Conservation (phyloP, 345 rosid species). For the Eucalyptus urophylla region DNA sequence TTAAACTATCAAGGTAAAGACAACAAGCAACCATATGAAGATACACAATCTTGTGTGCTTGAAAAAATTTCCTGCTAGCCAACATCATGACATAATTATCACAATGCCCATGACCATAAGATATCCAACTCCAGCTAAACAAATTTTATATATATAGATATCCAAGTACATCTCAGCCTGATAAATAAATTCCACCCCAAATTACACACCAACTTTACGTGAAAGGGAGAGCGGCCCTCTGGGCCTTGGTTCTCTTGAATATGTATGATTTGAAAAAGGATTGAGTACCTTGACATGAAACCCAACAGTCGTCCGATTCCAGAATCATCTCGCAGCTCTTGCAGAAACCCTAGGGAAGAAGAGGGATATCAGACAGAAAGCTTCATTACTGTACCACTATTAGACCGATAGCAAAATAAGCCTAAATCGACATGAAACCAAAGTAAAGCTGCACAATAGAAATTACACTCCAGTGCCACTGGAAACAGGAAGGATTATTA, state of each 20-base stretch:
- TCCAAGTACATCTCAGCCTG: background rate
- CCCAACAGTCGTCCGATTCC: conserved; percentile 84
- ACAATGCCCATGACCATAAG: background rate
- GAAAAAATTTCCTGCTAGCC: background rate
- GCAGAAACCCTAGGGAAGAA: conserved; percentile 32
- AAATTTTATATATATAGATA: background rate
- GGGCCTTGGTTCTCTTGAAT: background rate
- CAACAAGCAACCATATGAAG: background rate
- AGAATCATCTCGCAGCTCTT: conserved; percentile 67
- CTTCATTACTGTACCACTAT: background rate
- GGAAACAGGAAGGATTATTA: background rate
- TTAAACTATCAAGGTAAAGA: background rate
- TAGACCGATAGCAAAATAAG: background rate
- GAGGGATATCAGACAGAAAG: background rate
- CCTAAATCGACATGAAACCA: background rate
- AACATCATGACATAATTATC: background rate
- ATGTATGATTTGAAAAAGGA: background rate
- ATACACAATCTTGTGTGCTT: background rate
- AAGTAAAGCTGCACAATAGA: background rate
- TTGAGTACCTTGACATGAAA: conserved; percentile 57
- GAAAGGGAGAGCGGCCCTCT: background rate
- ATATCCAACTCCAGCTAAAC: background rate
- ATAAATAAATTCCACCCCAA: background rate
- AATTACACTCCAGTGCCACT: background rate
- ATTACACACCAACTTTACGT: background rate